Conservation (phyloP, 768 basidiomycete species). For the Boletus tylopilopsis region DNA sequence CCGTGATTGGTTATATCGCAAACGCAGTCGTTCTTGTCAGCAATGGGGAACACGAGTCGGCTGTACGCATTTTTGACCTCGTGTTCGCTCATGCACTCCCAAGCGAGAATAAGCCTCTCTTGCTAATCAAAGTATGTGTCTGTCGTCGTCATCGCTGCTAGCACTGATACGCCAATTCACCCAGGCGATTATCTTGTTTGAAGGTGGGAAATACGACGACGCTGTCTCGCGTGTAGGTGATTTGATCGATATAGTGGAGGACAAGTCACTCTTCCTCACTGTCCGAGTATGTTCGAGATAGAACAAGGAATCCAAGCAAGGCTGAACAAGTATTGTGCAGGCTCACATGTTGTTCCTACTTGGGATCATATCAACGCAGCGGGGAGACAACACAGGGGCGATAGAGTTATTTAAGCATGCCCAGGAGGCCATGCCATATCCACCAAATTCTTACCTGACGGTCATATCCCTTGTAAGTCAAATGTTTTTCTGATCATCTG, state of each 20-base stretch:
- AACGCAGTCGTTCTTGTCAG: neutral
- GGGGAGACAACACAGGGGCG: neutral
- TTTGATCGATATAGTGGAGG: too few species aligned
- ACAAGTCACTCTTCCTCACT: too few species aligned
- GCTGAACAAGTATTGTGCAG: neutral
- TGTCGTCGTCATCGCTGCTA: neutral
- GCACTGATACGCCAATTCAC: neutral
- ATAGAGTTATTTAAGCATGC: constrained; percentile 1
- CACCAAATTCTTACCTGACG: neutral
- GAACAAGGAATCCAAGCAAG: too few species aligned
- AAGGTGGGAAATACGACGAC: neutral
- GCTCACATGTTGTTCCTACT: neutral
- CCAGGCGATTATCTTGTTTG: constrained; percentile 2
- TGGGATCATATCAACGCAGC: neutral
- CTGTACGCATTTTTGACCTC: neutral
- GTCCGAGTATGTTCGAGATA: too few species aligned
- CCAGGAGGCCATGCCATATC: neutral
- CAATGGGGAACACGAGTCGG: neutral
- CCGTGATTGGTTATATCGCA: constrained; percentile 10
- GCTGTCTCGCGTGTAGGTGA: too few species aligned
- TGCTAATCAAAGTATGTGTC: constrained; percentile 5
- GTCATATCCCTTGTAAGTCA: neutral
- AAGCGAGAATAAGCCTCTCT: neutral
- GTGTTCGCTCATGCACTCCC: neutral
- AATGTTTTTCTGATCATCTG: neutral